Base-by-base conservation (phyloP, 1,284 basidiomycete species). In the Marasmius fiardii region DNA sequence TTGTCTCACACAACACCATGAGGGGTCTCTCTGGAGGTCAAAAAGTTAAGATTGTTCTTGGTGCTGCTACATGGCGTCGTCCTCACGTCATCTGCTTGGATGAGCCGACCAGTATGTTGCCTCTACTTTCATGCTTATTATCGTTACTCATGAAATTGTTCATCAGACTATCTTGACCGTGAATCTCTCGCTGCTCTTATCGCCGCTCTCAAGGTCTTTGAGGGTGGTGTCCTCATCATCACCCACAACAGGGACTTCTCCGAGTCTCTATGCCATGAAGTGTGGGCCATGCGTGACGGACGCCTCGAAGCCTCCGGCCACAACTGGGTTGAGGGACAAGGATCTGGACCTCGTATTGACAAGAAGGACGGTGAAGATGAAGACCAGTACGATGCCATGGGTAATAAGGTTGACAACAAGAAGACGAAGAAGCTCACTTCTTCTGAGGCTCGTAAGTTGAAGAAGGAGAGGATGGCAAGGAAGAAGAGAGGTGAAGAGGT, bases 1-100 rank as follows among this genome's bases (percentile, higher is more conserved):
- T 97, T 73, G 93, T 95, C 64, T 92, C 92, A 35, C 95, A 98
- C 84, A 95, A 95, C 84, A 88, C 86, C 65, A 96, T 95, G 93
- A 85, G 93, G 61, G 95, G 95, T 86, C 88, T 98, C 52, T 97
- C 94, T 58, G 97, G 97, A 77, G 97, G 97, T 73, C 97, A 99
- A 78, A 99, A 99, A 82, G 95, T 98, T 73, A 98, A 98, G 86
- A 95, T 99, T 67, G 96, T 98, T 24, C 92, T 98, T 66, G 95
- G 94, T 77, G 95, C 96, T 65, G 94, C 96, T 49, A 98, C 95
- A 48, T 98, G 95, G 95, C 93, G 95, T 73, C 90, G 95, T 65
- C 97, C 96, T 59, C 97, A 99, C 81, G 76, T 98, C 74, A 91
- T 99, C 74, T 95, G 95, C 73, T 80, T 99, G 71, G 96, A 98